Base-by-base conservation (phyloP, 176 grass and related monocot species). In the Raddia guianensis region DNA sequence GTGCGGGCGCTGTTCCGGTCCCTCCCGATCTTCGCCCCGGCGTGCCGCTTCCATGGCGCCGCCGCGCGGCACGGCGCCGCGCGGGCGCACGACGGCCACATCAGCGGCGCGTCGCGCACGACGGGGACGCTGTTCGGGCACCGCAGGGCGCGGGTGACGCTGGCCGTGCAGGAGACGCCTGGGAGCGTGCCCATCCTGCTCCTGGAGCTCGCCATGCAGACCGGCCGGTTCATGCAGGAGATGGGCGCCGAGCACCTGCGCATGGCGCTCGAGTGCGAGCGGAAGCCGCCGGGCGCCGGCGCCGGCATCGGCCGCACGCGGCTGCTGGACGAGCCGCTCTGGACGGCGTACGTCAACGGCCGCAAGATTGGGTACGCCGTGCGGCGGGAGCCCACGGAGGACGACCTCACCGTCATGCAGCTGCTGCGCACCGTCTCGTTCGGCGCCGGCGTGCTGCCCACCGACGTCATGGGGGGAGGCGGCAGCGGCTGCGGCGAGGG, bases 191-290 rank as follows among this genome's bases (percentile, higher is more conserved):
- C 95, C 12, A 76, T 94, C 57, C 91, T 98, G 49, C 85, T 98
- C 33, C 86, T 98, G 15, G 95, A 98, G 90, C 88, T 98, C 10
- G 92, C 95, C 45, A 89, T 93, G 69, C 90, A 84, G 48, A 94
- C 95, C 8, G 86, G 90, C 13, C 82, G 91, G 80, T 98, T 98
- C 95, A 94, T 94, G 95, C 95, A 94, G 89, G 92, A 93, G 81
- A 93, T 98, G 95, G 92, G 95, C 66, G 82, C 90, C 18, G 92
- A 94, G 88, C 90, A 93, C 79, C 76, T 94, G 12, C 88, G 92
- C 63, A 86, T 98, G 27, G 92, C 95, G 66, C 77, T 98, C 57
- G 92, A 98, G 88, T 94, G 92, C 71, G 95, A 93, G 78, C 94
- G 91, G 88, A 92, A 85, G 78, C 80, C 90, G 44, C 75, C 82